Evolutionary conservation across 495 filamentous ascomycete species (phyloP).

Genomic region (Niebla homalea): DNA sequence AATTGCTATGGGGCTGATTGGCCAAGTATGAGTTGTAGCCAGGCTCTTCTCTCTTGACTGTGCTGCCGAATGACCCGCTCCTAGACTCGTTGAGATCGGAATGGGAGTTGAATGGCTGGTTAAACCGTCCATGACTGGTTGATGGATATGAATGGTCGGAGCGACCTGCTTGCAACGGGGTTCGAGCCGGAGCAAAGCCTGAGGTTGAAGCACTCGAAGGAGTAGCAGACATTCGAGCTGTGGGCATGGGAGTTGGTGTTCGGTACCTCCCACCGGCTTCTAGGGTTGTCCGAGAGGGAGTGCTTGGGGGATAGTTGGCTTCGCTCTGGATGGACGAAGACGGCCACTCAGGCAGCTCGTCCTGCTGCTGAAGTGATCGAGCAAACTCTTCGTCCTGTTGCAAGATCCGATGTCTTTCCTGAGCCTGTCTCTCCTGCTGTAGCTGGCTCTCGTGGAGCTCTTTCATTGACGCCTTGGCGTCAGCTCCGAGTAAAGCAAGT

Average conservation of each 20-base stretch:
- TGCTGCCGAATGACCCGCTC: background rate
- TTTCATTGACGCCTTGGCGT: slow-evolving; percentile 20
- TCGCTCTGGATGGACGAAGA: background rate
- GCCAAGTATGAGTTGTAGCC: background rate
- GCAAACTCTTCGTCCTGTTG: slow-evolving; percentile 37
- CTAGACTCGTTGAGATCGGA: background rate
- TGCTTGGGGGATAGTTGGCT: background rate
- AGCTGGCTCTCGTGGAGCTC: slow-evolving; percentile 27
- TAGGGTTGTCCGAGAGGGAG: slow-evolving; percentile 12
- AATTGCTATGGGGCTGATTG: too few species aligned
- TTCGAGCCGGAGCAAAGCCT: too few species aligned
- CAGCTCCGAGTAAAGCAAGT: slow-evolving; percentile 19
- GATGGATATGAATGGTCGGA: background rate
- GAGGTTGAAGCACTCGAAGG: too few species aligned
- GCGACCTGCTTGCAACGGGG: too few species aligned
- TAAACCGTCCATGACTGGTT: slow-evolving; percentile 10
- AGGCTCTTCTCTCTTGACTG: background rate
- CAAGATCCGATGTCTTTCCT: slow-evolving; percentile 26
- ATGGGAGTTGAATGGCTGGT: background rate
- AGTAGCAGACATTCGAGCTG: too few species aligned
- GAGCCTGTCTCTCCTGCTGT: slow-evolving; percentile 23
- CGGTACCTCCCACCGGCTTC: slow-evolving; percentile 16
- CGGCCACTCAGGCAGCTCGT: too few species aligned
- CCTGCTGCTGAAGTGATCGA: slow-evolving; percentile 24
- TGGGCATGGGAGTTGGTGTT: too few species aligned